Evolutionary conservation across 2,329 filamentous ascomycete genomes (phyloP).

Genomic region (Calcarisporium arbuscula): DNA sequence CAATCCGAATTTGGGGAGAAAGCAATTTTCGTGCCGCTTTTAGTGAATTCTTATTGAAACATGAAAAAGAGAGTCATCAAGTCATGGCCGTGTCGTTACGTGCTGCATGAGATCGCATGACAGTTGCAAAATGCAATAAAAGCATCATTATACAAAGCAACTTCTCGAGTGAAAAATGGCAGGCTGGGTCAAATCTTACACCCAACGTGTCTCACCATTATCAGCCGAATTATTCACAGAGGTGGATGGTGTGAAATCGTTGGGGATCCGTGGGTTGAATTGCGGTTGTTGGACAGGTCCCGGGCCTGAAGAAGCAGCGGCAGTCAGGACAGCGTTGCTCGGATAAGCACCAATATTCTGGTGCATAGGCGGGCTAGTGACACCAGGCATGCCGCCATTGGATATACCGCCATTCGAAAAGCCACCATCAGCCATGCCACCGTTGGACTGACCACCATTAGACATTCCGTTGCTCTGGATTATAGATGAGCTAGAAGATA

Average conservation of each 20-base stretch:
- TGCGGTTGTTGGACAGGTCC: constrained; percentile 22
- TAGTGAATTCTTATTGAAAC: constrained; percentile 27
- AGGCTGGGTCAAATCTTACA: constrained; percentile 26
- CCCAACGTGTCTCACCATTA: constrained; percentile 30
- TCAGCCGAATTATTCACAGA: constrained; percentile 19
- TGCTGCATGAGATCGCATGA: constrained; percentile 23
- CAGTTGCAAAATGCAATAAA: constrained; percentile 15
- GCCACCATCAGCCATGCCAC: constrained; percentile 15
- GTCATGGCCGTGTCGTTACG: constrained; percentile 31
- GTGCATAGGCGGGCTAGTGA: constrained; percentile 18
- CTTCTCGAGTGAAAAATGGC: constrained; percentile 16
- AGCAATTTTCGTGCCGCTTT: constrained; percentile 14
- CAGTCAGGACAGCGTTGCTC: constrained; percentile 23
- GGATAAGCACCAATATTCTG: constrained; percentile 30
- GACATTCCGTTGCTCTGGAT: constrained; percentile 22
- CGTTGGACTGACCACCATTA: constrained; percentile 13
- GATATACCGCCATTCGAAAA: constrained; percentile 6
- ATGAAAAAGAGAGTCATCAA: constrained; percentile 33
- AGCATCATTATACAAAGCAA: constrained; percentile 28
- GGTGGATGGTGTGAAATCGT: constrained; percentile 18
- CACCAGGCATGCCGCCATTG: constrained; percentile 16
- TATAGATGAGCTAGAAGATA: constrained; percentile 33
- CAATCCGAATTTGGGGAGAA: constrained; percentile 1
- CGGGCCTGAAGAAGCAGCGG: constrained; percentile 16
- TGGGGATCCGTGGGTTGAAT: constrained; percentile 20